Conservation (phyloP, 495 filamentous ascomycete genomes). For the Hyphodiscus hymeniophilus region DNA sequence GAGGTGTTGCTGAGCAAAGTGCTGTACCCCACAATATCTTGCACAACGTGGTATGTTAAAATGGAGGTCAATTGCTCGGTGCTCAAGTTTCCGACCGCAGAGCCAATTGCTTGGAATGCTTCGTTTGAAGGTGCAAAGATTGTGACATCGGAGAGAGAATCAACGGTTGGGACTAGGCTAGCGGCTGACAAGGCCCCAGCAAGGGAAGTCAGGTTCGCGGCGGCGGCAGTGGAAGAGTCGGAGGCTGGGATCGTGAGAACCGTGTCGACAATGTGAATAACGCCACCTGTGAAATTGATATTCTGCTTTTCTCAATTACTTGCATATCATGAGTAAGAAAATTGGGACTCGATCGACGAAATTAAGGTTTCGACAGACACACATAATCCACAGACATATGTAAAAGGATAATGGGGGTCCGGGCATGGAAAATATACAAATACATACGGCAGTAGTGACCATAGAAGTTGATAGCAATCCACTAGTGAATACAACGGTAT, state of each 20-base stretch:
- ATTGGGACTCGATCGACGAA: not conserved
- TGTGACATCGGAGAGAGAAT: conserved; percentile 43
- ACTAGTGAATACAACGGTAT: conserved; percentile 28
- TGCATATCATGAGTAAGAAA: no score
- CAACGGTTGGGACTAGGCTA: conserved; percentile 35
- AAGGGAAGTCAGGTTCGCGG: conserved; percentile 45
- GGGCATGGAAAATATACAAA: no score
- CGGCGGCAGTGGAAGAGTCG: conserved; percentile 36
- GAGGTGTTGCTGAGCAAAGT: conserved; percentile 28
- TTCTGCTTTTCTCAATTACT: conserved; percentile 19
- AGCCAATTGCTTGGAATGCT: conserved; percentile 55
- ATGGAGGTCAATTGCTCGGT: conserved; percentile 37
- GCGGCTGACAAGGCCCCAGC: conserved; percentile 44
- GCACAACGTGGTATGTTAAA: conserved; percentile 52
- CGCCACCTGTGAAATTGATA: conserved; percentile 52
- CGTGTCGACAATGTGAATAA: conserved; percentile 56
- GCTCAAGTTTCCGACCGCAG: conserved; percentile 35
- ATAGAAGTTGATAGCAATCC: conserved; percentile 28
- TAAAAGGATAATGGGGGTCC: no score
- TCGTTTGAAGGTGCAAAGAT: conserved; percentile 55
- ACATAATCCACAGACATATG: no score
- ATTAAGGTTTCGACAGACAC: no score
- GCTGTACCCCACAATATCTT: conserved; percentile 46
- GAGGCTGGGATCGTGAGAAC: conserved; percentile 46
- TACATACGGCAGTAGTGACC: conserved; percentile 23